Conservation (phyloP, 1,284 basidiomycete species). For the Papiliotrema laurentii region DNA sequence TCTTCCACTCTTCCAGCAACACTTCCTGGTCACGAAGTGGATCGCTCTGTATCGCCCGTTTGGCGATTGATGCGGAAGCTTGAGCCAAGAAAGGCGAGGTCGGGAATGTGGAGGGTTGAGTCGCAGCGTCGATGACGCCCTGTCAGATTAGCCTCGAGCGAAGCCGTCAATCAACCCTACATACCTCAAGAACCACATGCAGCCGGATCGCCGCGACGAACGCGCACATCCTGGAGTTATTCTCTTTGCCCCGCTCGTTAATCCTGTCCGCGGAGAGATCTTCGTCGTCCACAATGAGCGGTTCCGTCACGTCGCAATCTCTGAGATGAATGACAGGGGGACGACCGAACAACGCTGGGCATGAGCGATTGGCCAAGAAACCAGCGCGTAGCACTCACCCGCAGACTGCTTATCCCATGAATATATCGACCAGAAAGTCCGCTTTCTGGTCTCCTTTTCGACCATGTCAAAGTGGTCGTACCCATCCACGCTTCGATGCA, state of each 20-base stretch:
- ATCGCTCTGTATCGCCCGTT: constrained; percentile 50
- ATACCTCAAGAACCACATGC: constrained; percentile 70
- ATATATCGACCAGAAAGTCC: constrained; percentile 91
- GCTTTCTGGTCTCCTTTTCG: constrained; percentile 80
- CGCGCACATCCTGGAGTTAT: constrained; percentile 59
- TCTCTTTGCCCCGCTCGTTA: constrained; percentile 62
- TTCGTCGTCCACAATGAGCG: constrained; percentile 79
- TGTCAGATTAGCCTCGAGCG: constrained; percentile 4
- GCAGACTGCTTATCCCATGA: constrained; percentile 79
- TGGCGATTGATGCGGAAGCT: constrained; percentile 46
- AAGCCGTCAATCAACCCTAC: neutral
- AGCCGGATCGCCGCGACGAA: constrained; percentile 70
- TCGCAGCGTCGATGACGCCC: constrained; percentile 54
- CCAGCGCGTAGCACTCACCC: constrained; percentile 10
- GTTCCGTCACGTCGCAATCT: constrained; percentile 82
- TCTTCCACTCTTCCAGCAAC: constrained; percentile 70
- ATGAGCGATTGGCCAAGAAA: constrained; percentile 29
- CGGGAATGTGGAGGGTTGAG: constrained; percentile 45
- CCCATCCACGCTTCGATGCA: constrained; percentile 79
- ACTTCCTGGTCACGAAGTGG: constrained; percentile 72
- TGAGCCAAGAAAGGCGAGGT: constrained; percentile 47
- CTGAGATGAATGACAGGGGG: constrained; percentile 76
- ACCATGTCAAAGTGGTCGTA: constrained; percentile 83
- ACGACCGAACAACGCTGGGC: constrained; percentile 81
- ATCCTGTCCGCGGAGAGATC: constrained; percentile 70